phyloP scores from a whole-genome alignment of 441 rosid genomes.

The Syzygium malaccense region DNA sequence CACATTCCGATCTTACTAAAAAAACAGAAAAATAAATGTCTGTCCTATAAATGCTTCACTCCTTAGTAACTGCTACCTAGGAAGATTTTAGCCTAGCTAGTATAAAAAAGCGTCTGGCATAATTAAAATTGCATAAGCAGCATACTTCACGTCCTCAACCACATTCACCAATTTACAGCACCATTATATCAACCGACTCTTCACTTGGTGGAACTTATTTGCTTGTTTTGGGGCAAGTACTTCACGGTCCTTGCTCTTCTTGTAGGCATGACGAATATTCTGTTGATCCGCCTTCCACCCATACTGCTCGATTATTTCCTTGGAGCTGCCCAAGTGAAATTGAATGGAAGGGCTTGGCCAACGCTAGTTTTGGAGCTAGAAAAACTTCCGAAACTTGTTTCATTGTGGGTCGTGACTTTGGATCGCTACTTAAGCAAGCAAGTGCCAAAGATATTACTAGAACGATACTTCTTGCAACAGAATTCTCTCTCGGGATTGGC shows the following conservation, averaged over 20 bases:
- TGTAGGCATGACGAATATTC: neutral
- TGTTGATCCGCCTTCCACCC: neutral
- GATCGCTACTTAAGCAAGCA: neutral
- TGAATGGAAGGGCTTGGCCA: neutral
- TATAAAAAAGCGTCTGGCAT: neutral
- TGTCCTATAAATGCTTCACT: neutral
- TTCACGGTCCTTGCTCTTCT: neutral
- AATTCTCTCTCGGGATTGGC: neutral
- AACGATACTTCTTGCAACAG: neutral
- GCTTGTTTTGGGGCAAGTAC: neutral
- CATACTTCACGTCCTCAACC: neutral
- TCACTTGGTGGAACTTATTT: neutral
- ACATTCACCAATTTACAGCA: neutral
- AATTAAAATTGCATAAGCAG: neutral
- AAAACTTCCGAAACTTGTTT: neutral
- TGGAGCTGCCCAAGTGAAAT: neutral
- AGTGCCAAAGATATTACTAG: too few species aligned
- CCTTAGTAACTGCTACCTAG: neutral
- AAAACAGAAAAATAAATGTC: neutral
- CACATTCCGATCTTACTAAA: neutral
- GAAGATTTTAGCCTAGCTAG: neutral
- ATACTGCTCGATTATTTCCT: neutral
- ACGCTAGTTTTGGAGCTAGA: neutral
- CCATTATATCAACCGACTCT: neutral
- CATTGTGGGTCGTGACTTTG: neutral